Evolutionary conservation across 129 eudicot genomes (phyloP).

Genomic region (Centaurea solstitialis): DNA sequence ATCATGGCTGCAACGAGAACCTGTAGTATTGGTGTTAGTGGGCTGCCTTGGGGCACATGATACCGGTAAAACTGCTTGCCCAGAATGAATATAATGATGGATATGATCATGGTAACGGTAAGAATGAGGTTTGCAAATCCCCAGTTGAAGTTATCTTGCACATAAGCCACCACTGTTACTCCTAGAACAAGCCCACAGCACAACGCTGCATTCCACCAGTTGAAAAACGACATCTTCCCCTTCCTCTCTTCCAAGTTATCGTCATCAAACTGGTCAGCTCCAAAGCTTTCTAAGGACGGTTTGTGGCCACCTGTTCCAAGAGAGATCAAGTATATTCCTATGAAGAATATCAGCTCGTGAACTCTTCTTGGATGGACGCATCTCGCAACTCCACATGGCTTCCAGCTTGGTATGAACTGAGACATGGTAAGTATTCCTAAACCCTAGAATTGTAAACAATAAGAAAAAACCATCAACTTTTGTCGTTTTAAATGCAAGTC

Average conservation of each 20-base stretch:
- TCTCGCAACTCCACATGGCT: constrained; percentile 32
- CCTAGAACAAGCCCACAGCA: constrained; percentile 60
- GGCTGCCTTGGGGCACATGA: constrained; percentile 49
- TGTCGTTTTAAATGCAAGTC: background rate
- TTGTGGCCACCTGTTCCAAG: constrained; percentile 65
- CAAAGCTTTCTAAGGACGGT: constrained; percentile 71
- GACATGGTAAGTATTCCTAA: constrained; percentile 53
- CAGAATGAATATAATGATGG: constrained; percentile 29
- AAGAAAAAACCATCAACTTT: background rate
- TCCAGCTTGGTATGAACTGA: constrained; percentile 38
- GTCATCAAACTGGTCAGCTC: constrained; percentile 78
- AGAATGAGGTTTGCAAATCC: constrained; percentile 46
- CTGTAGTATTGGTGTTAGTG: constrained; percentile 51
- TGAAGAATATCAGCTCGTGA: constrained; percentile 50
- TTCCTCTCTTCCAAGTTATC: constrained; percentile 44
- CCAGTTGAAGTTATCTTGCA: constrained; percentile 61
- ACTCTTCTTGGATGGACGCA: constrained; percentile 32
- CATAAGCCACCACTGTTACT: constrained; percentile 54
- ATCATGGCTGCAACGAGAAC: constrained; percentile 57
- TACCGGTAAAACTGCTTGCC: constrained; percentile 55
- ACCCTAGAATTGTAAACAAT: constrained; percentile 41
- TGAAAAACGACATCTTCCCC: constrained; percentile 63
- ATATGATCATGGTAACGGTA: constrained; percentile 32
- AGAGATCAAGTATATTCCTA: constrained; percentile 51
- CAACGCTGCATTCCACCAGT: constrained; percentile 65